Conservation (phyloP, 495 filamentous ascomycete genomes). For the Xylaria sp. region DNA sequence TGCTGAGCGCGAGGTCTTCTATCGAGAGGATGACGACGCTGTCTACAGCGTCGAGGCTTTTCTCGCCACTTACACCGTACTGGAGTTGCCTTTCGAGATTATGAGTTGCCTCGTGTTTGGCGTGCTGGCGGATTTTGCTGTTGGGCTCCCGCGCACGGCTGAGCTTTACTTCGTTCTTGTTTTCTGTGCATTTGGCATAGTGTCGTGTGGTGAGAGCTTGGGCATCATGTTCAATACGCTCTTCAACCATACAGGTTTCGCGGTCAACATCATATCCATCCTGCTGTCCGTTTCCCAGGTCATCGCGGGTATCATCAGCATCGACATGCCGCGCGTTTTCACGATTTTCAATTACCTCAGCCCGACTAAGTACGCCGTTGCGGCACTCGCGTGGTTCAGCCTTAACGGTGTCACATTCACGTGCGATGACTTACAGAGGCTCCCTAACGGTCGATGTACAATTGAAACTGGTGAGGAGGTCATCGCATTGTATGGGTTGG, state of each 20-base stretch:
- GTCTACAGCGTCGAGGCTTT: slow-evolving; percentile 73
- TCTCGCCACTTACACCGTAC: slow-evolving; percentile 68
- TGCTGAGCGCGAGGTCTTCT: slow-evolving; percentile 71
- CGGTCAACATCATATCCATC: slow-evolving; percentile 70
- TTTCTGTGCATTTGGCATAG: slow-evolving; percentile 74
- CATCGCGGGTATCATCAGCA: slow-evolving; percentile 72
- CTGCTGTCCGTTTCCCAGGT: slow-evolving; percentile 69
- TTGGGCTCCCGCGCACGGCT: slow-evolving; percentile 65
- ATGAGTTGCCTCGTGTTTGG: slow-evolving; percentile 68
- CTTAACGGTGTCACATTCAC: slow-evolving; percentile 63
- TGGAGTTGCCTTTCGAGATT: slow-evolving; percentile 75
- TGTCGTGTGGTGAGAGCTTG: slow-evolving; percentile 74
- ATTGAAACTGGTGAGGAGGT: slow-evolving; percentile 69
- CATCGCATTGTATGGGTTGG: slow-evolving; percentile 66
- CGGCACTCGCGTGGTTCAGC: slow-evolving; percentile 67
- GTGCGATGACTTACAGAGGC: slow-evolving; percentile 61
- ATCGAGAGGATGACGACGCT: slow-evolving; percentile 71
- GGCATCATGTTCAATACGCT: slow-evolving; percentile 82
- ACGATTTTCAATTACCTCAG: slow-evolving; percentile 72
- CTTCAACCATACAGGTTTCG: slow-evolving; percentile 75
- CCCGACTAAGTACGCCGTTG: slow-evolving; percentile 70
- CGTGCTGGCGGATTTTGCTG: slow-evolving; percentile 63
- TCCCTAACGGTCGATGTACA: slow-evolving; percentile 64
- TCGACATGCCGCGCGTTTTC: slow-evolving; percentile 69
- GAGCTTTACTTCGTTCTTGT: slow-evolving; percentile 69